phyloP scores from a whole-genome alignment of 2,329 filamentous ascomycete genomes.

The Fusarium ambrosium region DNA sequence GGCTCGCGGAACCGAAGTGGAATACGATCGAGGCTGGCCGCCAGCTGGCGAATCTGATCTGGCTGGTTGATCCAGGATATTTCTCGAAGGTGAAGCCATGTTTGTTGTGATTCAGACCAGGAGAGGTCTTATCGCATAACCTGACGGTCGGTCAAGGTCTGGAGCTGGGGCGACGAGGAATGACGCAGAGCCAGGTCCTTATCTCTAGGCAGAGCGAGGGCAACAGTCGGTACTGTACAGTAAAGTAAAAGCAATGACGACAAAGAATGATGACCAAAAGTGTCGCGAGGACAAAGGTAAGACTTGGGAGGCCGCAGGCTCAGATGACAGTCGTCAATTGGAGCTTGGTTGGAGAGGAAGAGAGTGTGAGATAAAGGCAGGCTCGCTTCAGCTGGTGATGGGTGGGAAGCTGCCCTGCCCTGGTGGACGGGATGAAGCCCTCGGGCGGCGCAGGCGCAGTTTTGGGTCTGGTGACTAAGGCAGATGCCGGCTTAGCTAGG shows the following conservation, averaged over 20 bases:
- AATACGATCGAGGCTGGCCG: conserved; percentile 60
- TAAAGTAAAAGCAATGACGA: conserved; percentile 33
- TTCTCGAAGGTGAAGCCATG: conserved; percentile 57
- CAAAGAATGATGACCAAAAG: conserved; percentile 25
- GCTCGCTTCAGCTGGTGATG: conserved; percentile 23
- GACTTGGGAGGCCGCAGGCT: conserved; percentile 18
- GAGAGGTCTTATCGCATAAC: conserved; percentile 46
- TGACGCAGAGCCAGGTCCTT: conserved; percentile 29
- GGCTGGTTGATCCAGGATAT: conserved; percentile 53
- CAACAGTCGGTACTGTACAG: neutral
- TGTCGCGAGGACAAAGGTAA: conserved; percentile 29
- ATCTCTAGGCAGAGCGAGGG: conserved; percentile 19
- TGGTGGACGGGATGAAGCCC: conserved; percentile 30
- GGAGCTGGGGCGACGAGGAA: conserved; percentile 24
- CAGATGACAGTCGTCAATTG: conserved; percentile 42
- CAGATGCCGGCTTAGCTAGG: conserved; percentile 38
- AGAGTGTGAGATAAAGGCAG: conserved; percentile 38
- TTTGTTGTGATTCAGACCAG: conserved; percentile 31
- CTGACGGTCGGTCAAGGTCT: conserved; percentile 20
- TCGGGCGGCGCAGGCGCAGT: conserved; percentile 28
- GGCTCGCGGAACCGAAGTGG: conserved; percentile 68
- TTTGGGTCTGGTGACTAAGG: conserved; percentile 44
- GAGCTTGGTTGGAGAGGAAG: conserved; percentile 28
- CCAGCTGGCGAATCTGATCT: conserved; percentile 64
- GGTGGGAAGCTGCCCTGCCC: conserved; percentile 26